Percentiles rank a stretch among this genome's conserved stretches.
These are phyloP conservation scores for Tillandsia leiboldiana DNA, from an alignment of 176 grass and related monocot genomes.

Conservation along the genomic window DNA sequence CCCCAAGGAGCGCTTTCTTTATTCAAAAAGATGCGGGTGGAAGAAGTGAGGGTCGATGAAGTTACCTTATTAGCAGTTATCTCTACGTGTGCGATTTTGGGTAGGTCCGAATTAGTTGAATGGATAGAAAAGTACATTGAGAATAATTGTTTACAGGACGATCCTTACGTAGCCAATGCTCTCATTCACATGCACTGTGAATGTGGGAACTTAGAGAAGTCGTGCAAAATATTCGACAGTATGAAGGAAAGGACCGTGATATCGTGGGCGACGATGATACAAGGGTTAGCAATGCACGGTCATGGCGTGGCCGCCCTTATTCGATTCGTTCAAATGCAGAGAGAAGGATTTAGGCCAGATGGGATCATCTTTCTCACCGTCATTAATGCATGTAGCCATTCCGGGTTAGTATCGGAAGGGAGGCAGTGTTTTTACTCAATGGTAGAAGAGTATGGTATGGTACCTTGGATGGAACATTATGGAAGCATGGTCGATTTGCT, in stretches of 20 bases:
- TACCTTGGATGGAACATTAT: slow-evolving; percentile 51
- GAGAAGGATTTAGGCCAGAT: slow-evolving; percentile 43
- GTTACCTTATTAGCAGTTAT: slow-evolving; percentile 42
- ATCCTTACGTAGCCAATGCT: slow-evolving; percentile 20
- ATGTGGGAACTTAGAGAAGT: slow-evolving; percentile 31
- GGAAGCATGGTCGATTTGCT: slow-evolving; percentile 45
- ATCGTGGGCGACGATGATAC: slow-evolving; percentile 46
- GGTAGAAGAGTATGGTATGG: slow-evolving; percentile 32
- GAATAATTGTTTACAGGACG: slow-evolving; percentile 21
- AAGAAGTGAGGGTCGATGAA: slow-evolving; percentile 29
- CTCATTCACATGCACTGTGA: slow-evolving; percentile 55
- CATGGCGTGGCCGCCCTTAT: slow-evolving; percentile 37
- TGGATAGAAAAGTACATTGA: slow-evolving; percentile 27
- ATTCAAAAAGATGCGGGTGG: slow-evolving; percentile 38
- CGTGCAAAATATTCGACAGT: slow-evolving; percentile 31
- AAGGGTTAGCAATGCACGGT: slow-evolving; percentile 36
- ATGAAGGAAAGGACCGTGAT: slow-evolving; percentile 34
- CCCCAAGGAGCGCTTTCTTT: slow-evolving; percentile 17
- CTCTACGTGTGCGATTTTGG: slow-evolving; percentile 29
- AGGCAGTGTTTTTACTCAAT: slow-evolving; percentile 36
- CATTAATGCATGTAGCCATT: slow-evolving; percentile 41
- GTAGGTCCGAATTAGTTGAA: slow-evolving; percentile 7
- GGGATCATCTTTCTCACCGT: slow-evolving; percentile 31
- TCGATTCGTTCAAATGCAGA: slow-evolving; percentile 48
- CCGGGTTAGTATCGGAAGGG: slow-evolving; percentile 24